These are phyloP conservation scores for Mediolabrus comicus DNA, from an alignment of 108 stramenopile species.

Conservation along the genomic window DNA sequence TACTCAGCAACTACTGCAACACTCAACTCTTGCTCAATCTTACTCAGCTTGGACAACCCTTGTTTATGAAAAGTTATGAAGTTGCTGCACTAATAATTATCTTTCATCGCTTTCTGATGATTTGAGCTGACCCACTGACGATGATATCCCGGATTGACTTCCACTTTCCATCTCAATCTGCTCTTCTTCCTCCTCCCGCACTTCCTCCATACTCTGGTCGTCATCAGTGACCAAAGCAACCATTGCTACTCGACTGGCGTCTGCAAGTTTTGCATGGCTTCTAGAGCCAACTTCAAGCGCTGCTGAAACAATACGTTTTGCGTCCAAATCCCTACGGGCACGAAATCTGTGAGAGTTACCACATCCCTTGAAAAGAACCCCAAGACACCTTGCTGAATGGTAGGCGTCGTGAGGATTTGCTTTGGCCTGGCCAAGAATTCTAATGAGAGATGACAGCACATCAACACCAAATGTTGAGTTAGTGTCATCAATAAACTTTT, in stretches of 20 bases:
- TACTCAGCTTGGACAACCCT: no score
- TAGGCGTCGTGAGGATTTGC: slow-evolving; percentile 84
- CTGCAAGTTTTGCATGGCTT: slow-evolving; percentile 76
- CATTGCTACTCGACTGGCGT: slow-evolving; percentile 40
- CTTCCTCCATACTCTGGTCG: slow-evolving; percentile 35
- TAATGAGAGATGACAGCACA: slow-evolving; percentile 74
- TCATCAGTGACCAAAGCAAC: slow-evolving; percentile 42
- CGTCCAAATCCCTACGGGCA: slow-evolving; percentile 73
- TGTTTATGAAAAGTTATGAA: no score
- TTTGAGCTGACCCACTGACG: slow-evolving; percentile 1
- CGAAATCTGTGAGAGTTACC: slow-evolving; percentile 69
- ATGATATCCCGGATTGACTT: not conserved
- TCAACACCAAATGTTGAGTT: slow-evolving; percentile 62
- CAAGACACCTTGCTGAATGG: slow-evolving; percentile 78
- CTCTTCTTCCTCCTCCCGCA: slow-evolving; percentile 3
- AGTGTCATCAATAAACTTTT: slow-evolving; percentile 64
- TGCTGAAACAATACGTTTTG: slow-evolving; percentile 77
- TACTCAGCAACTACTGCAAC: no score
- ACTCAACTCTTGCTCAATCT: no score
- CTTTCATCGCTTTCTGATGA: slow-evolving; percentile 5
- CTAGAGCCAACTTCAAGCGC: slow-evolving; percentile 79
- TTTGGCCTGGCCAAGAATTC: slow-evolving; percentile 73
- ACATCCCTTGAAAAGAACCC: slow-evolving; percentile 66
- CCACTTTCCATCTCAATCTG: slow-evolving; percentile 26
- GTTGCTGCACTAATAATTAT: no score